These are phyloP conservation scores for Nakazawaea anatomiae DNA, from an alignment of 805 yeast genomes.

Conservation along the genomic window DNA sequence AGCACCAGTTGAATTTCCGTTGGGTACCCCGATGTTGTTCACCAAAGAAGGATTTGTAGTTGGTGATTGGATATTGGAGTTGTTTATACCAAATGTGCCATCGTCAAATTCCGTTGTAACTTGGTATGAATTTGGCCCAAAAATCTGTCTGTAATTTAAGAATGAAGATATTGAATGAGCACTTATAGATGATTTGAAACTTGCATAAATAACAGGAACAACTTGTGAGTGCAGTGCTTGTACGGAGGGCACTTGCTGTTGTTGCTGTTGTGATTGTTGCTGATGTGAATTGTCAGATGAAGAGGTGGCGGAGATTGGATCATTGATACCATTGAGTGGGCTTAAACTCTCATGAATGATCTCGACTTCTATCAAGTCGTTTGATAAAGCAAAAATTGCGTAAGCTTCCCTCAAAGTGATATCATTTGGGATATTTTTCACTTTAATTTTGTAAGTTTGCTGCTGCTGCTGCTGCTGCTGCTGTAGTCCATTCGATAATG, in stretches of 20 bases:
- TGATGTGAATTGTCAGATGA: conserved; percentile 10
- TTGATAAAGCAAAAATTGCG: conserved; percentile 63
- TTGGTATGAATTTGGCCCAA: conserved; percentile 43
- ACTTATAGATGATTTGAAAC: conserved; percentile 35
- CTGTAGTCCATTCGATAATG: conserved; percentile 11
- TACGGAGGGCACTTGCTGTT: conserved; percentile 11
- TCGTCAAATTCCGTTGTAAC: conserved; percentile 35
- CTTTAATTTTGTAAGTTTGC: conserved; percentile 22
- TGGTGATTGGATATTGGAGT: conserved; percentile 13
- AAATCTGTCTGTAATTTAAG: conserved; percentile 36
- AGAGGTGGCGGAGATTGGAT: conserved; percentile 12
- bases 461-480: conserved; percentile 8
- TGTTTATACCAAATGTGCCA: background rate
- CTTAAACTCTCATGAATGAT: conserved; percentile 26
- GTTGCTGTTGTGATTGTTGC: conserved; percentile 13
- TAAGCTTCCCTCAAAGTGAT: conserved; percentile 61
- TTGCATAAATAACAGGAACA: conserved; percentile 35
- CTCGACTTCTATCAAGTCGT: conserved; percentile 51
- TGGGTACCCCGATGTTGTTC: background rate
- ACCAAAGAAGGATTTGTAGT: conserved; percentile 6
- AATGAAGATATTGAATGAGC: conserved; percentile 37
- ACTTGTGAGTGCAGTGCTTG: conserved; percentile 10
- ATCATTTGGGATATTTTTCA: conserved; percentile 59
- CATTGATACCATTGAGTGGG: conserved; percentile 9
- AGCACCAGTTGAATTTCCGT: background rate